Conservation (phyloP, 176 grass and related monocot genomes). For the Oropetium thomaeum region DNA sequence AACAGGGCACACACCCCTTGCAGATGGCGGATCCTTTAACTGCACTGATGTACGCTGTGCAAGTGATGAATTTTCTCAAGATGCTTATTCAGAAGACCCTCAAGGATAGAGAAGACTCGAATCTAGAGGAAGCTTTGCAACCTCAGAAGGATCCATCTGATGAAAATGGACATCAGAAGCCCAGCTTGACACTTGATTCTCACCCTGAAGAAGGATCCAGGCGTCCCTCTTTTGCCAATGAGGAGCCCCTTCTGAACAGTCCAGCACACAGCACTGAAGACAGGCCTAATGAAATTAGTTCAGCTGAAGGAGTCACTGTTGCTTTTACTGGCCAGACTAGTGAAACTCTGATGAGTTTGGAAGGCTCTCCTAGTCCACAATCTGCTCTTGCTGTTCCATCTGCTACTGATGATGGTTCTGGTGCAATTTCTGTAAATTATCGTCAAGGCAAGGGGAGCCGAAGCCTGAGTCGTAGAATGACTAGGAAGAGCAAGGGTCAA, state of each 20-base stretch:
- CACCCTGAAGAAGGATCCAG: constrained; percentile 34
- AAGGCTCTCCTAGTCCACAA: constrained; percentile 38
- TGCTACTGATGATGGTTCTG: constrained; percentile 38
- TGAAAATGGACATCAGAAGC: constrained; percentile 67
- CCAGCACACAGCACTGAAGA: constrained; percentile 34
- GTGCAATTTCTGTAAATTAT: constrained; percentile 17
- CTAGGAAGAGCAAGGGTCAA: constrained; percentile 61
- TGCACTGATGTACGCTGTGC: constrained; percentile 72
- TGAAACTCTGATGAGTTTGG: not conserved
- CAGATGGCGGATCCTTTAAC: constrained; percentile 78
- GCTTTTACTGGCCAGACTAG: constrained; percentile 21
- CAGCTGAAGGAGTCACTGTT: not conserved
- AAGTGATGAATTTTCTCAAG: constrained; percentile 88
- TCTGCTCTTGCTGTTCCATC: constrained; percentile 19
- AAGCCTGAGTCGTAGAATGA: constrained; percentile 48
- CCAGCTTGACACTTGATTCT: constrained; percentile 38
- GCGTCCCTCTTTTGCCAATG: constrained; percentile 38
- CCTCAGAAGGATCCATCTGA: constrained; percentile 55
- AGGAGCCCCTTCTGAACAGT: constrained; percentile 50
- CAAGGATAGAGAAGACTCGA: constrained; percentile 57
- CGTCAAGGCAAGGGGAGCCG: constrained; percentile 45
- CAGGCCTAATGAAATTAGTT: constrained; percentile 25
- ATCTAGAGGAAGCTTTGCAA: constrained; percentile 43
- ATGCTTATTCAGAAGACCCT: constrained; percentile 71
- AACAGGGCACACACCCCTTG: not conserved